Evolutionary conservation across 495 filamentous ascomycete genomes (phyloP), one percentile per base, ranked within the genome.

Genomic region (Chaetomium cochliodes): DNA sequence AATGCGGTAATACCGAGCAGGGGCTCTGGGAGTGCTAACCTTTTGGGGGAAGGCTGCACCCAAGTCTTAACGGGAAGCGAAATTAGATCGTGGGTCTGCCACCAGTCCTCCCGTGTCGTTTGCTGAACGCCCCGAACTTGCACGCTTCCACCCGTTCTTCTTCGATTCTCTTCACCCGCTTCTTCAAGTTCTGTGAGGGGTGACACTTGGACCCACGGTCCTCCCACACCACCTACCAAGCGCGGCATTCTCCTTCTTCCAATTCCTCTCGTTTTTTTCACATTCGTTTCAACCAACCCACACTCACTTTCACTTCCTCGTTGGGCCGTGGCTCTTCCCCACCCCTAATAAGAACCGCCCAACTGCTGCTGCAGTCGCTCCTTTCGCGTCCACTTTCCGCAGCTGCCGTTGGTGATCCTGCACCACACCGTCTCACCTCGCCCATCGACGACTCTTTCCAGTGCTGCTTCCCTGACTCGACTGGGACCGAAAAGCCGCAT

Each of bases 21-120:
- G 71, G 69, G 26, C 33, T 47, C 1, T 28, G 12, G 51, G 41
- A 52, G 57, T 65, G 47, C 71, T 73, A 76, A 50, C 55, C 73
- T 66, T 58, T 42, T 65, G 65, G 50, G 63, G 67, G 73, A 60
- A 75, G 58, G 68, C 57, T 53, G 8, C 56, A 59, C 60, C 25
- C 54, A 63, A 62, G 68, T 62, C 66, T 69, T 63, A 68, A 73
- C 66, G 62, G 72, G 72, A 76, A 76, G 74, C 74, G 74, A 76
- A 72, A 76, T 76, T 76, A 71, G 60, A 54, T 55, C 62, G 55
- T 69, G 61, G 69, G 68, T 51, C 65, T 64, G 28, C 60, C 65
- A 54, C 69, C 68, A 69, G 72, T 67, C 68, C 66, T 64, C 64
- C 52, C 33, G 52, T 59, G 63, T 59, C 54, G 58, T 60, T 67